Percentiles rank a stretch among this genome's conserved stretches.
Conservation (phyloP, 495 filamentous ascomycete genomes). For the Penicillium cosmopolitanum region DNA sequence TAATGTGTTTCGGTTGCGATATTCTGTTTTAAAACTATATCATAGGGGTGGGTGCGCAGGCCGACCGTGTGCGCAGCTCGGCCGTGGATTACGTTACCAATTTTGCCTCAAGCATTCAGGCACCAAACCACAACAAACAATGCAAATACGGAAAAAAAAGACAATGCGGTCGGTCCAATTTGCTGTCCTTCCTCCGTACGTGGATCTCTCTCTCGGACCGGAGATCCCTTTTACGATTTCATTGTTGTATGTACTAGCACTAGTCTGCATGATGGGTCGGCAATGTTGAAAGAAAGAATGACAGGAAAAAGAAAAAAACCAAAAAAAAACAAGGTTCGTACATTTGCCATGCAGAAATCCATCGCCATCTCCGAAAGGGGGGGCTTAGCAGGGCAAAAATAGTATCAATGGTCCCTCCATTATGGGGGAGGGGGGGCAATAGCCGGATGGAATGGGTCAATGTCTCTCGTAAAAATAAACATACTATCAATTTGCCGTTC, state of each 20-base stretch:
- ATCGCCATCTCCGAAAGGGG: conserved; percentile 2
- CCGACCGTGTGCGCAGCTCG: too few relatives aligned
- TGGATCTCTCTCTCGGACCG: not conserved
- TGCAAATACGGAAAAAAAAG: not conserved
- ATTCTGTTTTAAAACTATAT: too few relatives aligned
- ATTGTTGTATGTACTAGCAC: not conserved
- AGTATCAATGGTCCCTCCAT: not conserved
- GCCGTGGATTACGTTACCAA: too few relatives aligned
- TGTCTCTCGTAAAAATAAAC: conserved; percentile 5
- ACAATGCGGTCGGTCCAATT: not conserved
- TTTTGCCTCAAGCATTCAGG: not conserved
- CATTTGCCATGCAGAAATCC: not conserved
- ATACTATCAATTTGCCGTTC: conserved; percentile 1
- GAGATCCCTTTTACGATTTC: not conserved
- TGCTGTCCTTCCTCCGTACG: not conserved
- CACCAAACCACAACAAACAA: not conserved
- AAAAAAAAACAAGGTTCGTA: conserved; percentile 1
- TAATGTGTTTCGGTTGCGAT: too few relatives aligned
- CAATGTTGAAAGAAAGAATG: conserved; percentile 5
- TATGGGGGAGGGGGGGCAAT: not conserved
- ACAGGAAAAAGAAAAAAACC: not conserved
- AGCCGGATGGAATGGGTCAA: not conserved
- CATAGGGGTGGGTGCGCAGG: too few relatives aligned
- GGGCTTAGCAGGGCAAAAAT: conserved; percentile 7
- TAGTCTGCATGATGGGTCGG: not conserved